A percentile compares a stretch with the other conserved stretches of the same genome.
Evolutionary conservation across 495 filamentous ascomycete genomes (phyloP).

Genomic region (Podospora didyma): DNA sequence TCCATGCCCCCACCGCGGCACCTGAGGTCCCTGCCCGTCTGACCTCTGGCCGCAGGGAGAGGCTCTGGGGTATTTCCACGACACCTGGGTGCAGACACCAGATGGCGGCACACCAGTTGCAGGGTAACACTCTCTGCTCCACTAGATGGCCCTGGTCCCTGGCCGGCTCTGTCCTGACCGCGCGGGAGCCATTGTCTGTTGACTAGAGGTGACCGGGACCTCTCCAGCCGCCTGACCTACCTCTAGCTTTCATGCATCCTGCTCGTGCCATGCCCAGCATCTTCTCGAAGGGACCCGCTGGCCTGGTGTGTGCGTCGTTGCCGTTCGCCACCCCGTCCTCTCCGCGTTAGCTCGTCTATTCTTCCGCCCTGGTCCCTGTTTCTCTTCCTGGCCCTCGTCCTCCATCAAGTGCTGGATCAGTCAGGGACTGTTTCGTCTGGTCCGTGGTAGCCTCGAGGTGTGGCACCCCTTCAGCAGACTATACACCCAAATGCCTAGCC

Average conservation of each 20-base stretch:
- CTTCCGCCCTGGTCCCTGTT: conserved; percentile 31
- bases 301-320: conserved; percentile 4
- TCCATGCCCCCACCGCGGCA: neutral
- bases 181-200: conserved; percentile 15
- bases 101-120: conserved; percentile 6
- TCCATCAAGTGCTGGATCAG: conserved; percentile 29
- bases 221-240: neutral
- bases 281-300: conserved; percentile 22
- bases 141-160: conserved; percentile 15
- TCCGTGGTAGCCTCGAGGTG: conserved; percentile 32
- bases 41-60: neutral
- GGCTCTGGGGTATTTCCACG: neutral
- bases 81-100: neutral
- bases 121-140: neutral
- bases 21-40: neutral
- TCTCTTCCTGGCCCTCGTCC: conserved; percentile 31
- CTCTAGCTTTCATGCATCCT: neutral
- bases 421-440: conserved; percentile 45
- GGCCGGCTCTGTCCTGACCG: conserved; percentile 21
- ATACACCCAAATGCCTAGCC: neutral
- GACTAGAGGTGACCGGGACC: conserved; percentile 14
- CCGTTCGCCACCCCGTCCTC: conserved; percentile 7
- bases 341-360: conserved; percentile 8
- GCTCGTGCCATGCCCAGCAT: neutral
- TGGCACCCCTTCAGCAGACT: conserved; percentile 6